Conservation (phyloP, 2,329 filamentous ascomycete genomes). For the Phialocephala subalpina region DNA sequence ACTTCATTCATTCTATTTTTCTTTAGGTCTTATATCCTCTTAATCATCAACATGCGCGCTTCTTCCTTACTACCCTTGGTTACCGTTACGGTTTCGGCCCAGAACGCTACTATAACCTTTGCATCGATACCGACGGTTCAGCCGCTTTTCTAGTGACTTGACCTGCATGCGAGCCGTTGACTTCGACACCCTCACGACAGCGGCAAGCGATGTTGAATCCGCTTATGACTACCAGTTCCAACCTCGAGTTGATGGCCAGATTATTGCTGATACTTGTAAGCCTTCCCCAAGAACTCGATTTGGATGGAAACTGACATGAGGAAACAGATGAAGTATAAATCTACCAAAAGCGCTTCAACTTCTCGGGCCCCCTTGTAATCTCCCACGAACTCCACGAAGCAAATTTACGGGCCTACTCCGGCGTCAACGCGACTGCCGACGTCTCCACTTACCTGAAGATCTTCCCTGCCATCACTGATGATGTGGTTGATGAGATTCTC, state of each 20-base stretch:
- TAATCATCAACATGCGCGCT: background rate
- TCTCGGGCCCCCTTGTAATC: conserved; percentile 46
- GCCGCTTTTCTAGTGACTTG: conserved; percentile 42
- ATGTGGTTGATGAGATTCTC: conserved; percentile 42
- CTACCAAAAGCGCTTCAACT: conserved; percentile 48
- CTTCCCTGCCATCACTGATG: conserved; percentile 46
- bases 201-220: conserved; percentile 38
- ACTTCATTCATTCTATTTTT: background rate
- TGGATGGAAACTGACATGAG: background rate
- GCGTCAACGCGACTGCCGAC: conserved; percentile 45
- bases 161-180: conserved; percentile 44
- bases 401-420: conserved; percentile 42
- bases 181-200: conserved; percentile 42
- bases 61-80: background rate
- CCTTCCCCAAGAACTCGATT: too few species aligned
- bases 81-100: background rate
- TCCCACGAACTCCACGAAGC: conserved; percentile 47
- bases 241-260: conserved; percentile 47
- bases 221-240: conserved; percentile 47
- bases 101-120: background rate
- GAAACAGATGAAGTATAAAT: conserved; percentile 45
- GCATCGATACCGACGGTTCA: conserved; percentile 30
- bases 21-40: background rate
- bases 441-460: conserved; percentile 42
- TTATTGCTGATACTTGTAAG: conserved; percentile 45